Percentiles rank a stretch among this genome's conserved stretches.
Conservation (phyloP, 163 green algal species). For the Volvox carteri region DNA sequence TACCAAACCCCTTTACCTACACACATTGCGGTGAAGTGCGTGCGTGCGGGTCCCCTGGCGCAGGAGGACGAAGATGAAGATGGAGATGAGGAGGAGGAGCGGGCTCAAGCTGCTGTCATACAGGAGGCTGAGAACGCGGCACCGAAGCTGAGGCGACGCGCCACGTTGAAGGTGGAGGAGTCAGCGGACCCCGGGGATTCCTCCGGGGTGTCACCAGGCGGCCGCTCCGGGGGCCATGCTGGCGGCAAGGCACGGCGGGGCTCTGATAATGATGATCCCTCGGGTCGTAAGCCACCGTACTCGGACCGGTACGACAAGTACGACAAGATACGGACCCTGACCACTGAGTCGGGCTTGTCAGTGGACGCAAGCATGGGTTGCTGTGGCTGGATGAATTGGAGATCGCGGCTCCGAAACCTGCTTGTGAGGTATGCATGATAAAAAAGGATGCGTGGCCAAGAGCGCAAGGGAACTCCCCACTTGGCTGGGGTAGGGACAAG, state of each 20-base stretch:
- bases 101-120: neutral
- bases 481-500: too few relatives aligned
- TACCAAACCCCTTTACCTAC: too few relatives aligned
- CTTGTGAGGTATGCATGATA: neutral
- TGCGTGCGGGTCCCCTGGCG: too few relatives aligned
- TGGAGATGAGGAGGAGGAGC: slow-evolving; percentile 20
- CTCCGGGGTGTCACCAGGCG: too few relatives aligned
- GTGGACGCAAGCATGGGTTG: neutral
- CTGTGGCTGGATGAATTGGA: neutral
- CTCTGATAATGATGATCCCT: neutral
- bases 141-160: neutral
- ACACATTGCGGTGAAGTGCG: too few relatives aligned
- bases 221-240: too few relatives aligned
- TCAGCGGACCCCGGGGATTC: too few relatives aligned
- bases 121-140: neutral
- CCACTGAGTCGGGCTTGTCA: neutral
- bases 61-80: slow-evolving; percentile 37
- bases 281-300: neutral
- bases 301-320: slow-evolving; percentile 10
- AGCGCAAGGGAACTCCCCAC: too few relatives aligned
- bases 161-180: slow-evolving; percentile 1
- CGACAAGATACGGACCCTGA: slow-evolving; percentile 4
- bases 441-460: too few relatives aligned
- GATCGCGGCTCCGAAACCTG: neutral
- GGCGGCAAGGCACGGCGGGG: too few relatives aligned